Base-by-base conservation (phyloP, 2,329 filamentous ascomycete genomes). In the Claviceps fusiformis region DNA sequence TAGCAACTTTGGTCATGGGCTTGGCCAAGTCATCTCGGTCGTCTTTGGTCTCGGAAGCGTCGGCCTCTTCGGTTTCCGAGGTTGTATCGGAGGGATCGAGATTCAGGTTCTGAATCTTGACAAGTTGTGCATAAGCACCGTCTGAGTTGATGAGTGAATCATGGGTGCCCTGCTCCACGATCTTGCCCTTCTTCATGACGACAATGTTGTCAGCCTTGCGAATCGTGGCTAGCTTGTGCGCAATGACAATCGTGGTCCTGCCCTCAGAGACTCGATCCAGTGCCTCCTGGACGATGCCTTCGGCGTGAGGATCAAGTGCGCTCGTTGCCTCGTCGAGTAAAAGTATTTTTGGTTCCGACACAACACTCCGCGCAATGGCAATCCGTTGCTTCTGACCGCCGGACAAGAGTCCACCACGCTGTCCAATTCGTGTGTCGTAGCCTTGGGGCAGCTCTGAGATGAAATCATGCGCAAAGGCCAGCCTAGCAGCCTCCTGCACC, bases 271-370 rank as follows among this genome's bases (percentile, higher is more conserved):
- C 82, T 60, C 80, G 82, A 6, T 81, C 80, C 3, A 96, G 76
- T 2, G 91, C 91, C 61, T 85, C 82, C 68, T 96, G 95, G 57
- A 96, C 91, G 2, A 95, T 79, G 0, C 89, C 95, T 69, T 96
- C 91, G 0, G 87, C 92, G 69, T 95, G 91, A 19, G 91, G 90
- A 65, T 96, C 91, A 15, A 96, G 78, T 0, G 91, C 91, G 8
- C 87, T 93, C 0, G 91, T 96, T 17, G 91, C 86, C 75, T 96
- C 92, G 66, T 96, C 91, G 1, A 96, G 80, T 56, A 96, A 92
- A 35, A 96, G 75, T 59, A 96, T 95, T 68, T 95, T 89, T 0
- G 92, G 92, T 58, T 95, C 81, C 69, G 95, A 95, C 63, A 96
- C 82, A 15, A 60, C 19, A 17, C 55, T 55, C 9, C 58, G 53